A percentile compares a stretch with the other conserved stretches of the same genome.
Conservation (phyloP, 352 stramenopile species). For the Hyaloperonospora arabidopsidis region DNA sequence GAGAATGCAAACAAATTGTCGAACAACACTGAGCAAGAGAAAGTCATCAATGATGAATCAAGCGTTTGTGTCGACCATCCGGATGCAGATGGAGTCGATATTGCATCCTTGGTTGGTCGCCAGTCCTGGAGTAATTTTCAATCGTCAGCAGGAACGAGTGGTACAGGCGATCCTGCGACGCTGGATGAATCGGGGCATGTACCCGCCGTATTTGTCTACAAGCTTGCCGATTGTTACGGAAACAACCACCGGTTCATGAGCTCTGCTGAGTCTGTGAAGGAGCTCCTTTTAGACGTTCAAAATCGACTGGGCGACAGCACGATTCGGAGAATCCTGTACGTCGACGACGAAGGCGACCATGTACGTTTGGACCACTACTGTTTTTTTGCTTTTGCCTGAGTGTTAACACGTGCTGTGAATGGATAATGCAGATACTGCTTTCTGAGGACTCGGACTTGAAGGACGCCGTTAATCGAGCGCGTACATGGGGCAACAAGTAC, state of each 20-base stretch:
- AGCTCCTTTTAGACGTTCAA: conserved; percentile 64
- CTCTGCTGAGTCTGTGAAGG: conserved; percentile 62
- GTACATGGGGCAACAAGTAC: conserved; percentile 80
- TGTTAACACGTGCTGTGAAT: conserved; percentile 3
- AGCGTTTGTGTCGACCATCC: conserved; percentile 28
- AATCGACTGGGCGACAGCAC: conserved; percentile 66
- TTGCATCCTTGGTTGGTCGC: conserved; percentile 28
- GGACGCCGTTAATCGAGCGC: conserved; percentile 65
- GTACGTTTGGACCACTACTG: conserved; percentile 24
- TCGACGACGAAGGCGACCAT: conserved; percentile 79
- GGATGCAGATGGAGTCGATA: conserved; percentile 22
- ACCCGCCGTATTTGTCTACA: conserved; percentile 71
- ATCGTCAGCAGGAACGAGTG: conserved; percentile 23
- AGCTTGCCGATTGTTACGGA: conserved; percentile 71
- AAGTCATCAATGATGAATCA: conserved; percentile 33
- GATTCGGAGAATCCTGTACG: conserved; percentile 68
- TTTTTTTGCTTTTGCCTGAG: conserved; percentile 4
- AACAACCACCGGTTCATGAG: conserved; percentile 84
- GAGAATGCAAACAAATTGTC: conserved; percentile 25
- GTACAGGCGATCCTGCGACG: conserved; percentile 20
- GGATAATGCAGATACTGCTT: conserved; percentile 51
- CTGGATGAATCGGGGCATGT: conserved; percentile 21
- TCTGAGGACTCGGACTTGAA: conserved; percentile 77
- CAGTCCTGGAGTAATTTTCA: conserved; percentile 47
- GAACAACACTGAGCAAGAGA: conserved; percentile 22